Evolutionary conservation across 2,329 filamentous ascomycete genomes (phyloP).

Genomic region (Chrysoporthe austroafricana): DNA sequence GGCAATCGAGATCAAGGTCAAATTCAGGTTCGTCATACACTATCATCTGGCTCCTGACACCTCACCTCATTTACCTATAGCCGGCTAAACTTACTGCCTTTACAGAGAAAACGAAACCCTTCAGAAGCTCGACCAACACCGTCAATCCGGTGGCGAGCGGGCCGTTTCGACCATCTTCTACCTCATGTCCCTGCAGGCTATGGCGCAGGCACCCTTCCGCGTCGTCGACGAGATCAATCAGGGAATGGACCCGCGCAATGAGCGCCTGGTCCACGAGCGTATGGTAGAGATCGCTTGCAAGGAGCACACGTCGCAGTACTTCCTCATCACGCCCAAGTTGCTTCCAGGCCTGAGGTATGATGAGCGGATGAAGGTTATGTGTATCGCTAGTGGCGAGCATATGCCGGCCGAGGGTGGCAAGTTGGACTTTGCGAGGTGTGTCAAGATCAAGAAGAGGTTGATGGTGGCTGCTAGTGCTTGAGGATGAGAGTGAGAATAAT

Average conservation of each 20-base stretch:
- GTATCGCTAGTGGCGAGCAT: conserved; percentile 86
- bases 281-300: conserved; percentile 97
- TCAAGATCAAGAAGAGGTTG: conserved; percentile 47
- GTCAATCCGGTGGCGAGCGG: conserved; percentile 94
- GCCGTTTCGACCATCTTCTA: conserved; percentile 98
- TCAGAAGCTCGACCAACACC: conserved; percentile 84
- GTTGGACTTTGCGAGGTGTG: conserved; percentile 53
- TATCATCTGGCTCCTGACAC: neutral
- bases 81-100: conserved; percentile 27
- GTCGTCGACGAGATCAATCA: conserved; percentile 99
- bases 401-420: conserved; percentile 60
- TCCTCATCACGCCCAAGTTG: conserved; percentile 96
- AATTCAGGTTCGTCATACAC: conserved; percentile 71
- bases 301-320: conserved; percentile 82
- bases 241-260: conserved; percentile 98
- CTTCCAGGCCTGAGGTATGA: conserved; percentile 86
- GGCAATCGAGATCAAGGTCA: conserved; percentile 92
- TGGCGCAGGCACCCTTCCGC: conserved; percentile 93
- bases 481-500: neutral
- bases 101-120: conserved; percentile 78
- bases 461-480: conserved; percentile 38
- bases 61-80: conserved; percentile 29
- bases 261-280: conserved; percentile 95
- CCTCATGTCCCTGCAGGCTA: conserved; percentile 94
- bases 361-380: conserved; percentile 87